Evolutionary conservation across 305 asterid species (phyloP), one percentile per base, ranked within the genome.

Genomic region (Salvia sclarea): DNA sequence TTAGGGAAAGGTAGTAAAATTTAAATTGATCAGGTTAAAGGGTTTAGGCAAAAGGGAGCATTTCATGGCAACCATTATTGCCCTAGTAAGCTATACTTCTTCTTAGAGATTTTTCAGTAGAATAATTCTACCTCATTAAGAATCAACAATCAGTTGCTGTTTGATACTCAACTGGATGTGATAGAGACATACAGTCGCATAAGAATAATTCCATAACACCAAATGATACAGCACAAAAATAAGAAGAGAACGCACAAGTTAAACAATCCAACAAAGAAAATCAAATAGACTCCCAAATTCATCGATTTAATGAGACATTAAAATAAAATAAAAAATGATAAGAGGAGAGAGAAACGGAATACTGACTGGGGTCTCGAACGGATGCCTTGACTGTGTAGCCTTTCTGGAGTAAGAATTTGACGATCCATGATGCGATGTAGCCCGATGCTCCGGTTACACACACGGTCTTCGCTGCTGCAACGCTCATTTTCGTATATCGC

Each of bases 401-500:
- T 28, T 76, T 81, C 54, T 77, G 70, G 0, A 82, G 89, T 77
- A 84, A 52, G 49, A 77, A 69, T 28, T 84, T 84, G 18, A 82
- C 87, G 0, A 84, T 22, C 90, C 90, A 85, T 9, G 87, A 85
- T 3, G 87, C 90, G 13, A 82, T 78, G 81, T 49, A 85, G 6
- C 90, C 90, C 12, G 87, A 80, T 48, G 78, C 86, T 48, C 90
- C 87, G 4, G 90, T 85, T 10, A 85, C 86, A 62, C 86, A 78
- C 2, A 82, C 90, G 0, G 79, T 75, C 64, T 64, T 76, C 58
- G 24, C 55, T 10, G 43, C 57, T n/a, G 41, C 49, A 10, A 17
- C 28, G 41, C 64, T 71, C 70, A 71, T 62, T 35, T 10, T 35
- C 0, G 10, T 44, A 47, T 5, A 12, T n/a, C n/a, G n/a, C n/a